Conservation (phyloP, 1,139 yeast species). For the Scheffersomyces lignicola region DNA sequence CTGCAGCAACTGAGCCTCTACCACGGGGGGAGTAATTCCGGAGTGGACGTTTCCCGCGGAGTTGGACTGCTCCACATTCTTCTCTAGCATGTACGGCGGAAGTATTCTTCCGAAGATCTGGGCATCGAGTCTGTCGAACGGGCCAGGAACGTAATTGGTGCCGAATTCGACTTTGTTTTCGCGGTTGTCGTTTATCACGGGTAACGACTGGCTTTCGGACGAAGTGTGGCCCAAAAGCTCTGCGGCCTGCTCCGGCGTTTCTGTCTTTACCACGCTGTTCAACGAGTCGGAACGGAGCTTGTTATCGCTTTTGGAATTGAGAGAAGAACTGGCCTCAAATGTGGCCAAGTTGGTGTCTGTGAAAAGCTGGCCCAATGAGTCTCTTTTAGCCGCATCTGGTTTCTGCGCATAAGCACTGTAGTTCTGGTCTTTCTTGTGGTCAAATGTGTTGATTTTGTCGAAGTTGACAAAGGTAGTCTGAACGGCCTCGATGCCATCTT, state of each 20-base stretch:
- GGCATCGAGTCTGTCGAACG: conserved; percentile 79
- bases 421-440: conserved; percentile 5
- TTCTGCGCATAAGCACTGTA: conserved; percentile 1
- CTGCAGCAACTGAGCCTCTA: neutral
- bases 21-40: neutral
- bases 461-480: conserved; percentile 34
- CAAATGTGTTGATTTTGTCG: conserved; percentile 34
- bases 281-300: neutral
- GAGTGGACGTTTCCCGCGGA: conserved; percentile 1
- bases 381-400: conserved; percentile 5
- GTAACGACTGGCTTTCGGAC: conserved; percentile 4
- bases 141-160: conserved; percentile 64
- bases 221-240: conserved; percentile 1
- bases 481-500: conserved; percentile 16
- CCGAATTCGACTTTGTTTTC: conserved; percentile 7
- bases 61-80: conserved; percentile 17
- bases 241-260: conserved; percentile 3
- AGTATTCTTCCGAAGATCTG: conserved; percentile 80
- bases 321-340: conserved; percentile 12
- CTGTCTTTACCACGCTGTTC: neutral
- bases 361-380: conserved; percentile 12
- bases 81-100: conserved; percentile 77
- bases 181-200: neutral
- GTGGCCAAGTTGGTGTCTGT: conserved; percentile 12
- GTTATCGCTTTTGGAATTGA: neutral